Percentiles rank a stretch among this genome's conserved stretches.
Conservation (phyloP, 352 stramenopile species). For the Pythium sukuiense region DNA sequence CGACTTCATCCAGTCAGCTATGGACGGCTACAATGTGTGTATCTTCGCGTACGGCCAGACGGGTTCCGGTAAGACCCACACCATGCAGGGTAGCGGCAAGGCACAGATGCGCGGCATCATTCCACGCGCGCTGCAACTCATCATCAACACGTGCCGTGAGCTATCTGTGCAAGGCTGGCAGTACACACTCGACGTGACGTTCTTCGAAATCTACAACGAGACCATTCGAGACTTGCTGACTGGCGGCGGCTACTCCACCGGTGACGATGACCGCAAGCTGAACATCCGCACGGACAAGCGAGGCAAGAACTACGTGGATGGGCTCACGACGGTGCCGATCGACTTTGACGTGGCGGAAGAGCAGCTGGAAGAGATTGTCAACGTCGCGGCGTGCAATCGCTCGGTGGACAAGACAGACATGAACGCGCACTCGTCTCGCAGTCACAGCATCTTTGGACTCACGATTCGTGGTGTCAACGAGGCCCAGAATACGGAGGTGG, state of each 20-base stretch:
- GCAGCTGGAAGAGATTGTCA: conserved; percentile 86
- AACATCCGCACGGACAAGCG: conserved; percentile 80
- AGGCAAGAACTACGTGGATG: conserved; percentile 86
- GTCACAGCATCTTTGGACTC: conserved; percentile 98
- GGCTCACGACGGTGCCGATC: conserved; percentile 79
- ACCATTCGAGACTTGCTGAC: conserved; percentile 97
- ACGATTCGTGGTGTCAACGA: conserved; percentile 88
- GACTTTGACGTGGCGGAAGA: conserved; percentile 84
- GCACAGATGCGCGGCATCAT: conserved; percentile 98
- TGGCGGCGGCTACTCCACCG: conserved; percentile 13
- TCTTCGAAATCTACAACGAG: conserved; percentile 99
- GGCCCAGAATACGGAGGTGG: conserved; percentile 88
- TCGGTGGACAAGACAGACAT: conserved; percentile 97
- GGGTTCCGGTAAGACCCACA: conserved; percentile 97
- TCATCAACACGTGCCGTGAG: conserved; percentile 76
- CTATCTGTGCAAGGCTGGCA: conserved; percentile 90
- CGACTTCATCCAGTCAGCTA: conserved; percentile 89
- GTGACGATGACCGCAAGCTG: conserved; percentile 57
- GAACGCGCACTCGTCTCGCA: conserved; percentile 98
- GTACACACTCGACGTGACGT: conserved; percentile 97
- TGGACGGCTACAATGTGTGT: conserved; percentile 99
- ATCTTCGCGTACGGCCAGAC: conserved; percentile 99
- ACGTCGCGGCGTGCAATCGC: conserved; percentile 91
- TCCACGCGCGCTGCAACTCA: conserved; percentile 94
- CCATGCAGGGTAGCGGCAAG: conserved; percentile 98